Evolutionary conservation across 2,329 filamentous ascomycete species (phyloP).

Genomic region (Ophiostoma triangulosporum): DNA sequence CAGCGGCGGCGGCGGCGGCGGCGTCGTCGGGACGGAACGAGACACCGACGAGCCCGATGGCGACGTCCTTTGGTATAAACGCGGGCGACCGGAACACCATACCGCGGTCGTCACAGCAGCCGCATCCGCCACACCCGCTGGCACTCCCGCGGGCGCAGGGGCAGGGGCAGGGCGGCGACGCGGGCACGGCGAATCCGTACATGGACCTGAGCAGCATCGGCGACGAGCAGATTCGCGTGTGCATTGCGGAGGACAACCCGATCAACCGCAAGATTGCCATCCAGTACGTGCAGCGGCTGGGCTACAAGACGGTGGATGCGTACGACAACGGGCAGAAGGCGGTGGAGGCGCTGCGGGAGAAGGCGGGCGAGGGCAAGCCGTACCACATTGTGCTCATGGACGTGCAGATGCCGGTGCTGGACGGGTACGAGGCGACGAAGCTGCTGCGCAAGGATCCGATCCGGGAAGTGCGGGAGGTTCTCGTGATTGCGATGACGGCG

Average conservation of each 20-base stretch:
- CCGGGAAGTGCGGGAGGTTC: conserved; percentile 61
- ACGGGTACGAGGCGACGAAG: conserved; percentile 84
- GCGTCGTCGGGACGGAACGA: conserved; percentile 3
- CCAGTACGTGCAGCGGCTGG: conserved; percentile 74
- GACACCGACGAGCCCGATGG: conserved; percentile 1
- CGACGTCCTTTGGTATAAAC: conserved; percentile 21
- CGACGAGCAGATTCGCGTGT: conserved; percentile 68
- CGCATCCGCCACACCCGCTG: conserved; percentile 8
- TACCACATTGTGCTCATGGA: conserved; percentile 94
- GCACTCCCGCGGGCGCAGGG: conserved; percentile 9
- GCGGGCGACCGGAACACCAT: not conserved
- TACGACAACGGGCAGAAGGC: conserved; percentile 84
- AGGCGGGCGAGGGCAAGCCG: conserved; percentile 55
- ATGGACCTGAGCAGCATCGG: conserved; percentile 60
- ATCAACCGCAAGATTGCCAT: conserved; percentile 94
- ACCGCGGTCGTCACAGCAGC: not conserved
- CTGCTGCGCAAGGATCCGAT: conserved; percentile 65
- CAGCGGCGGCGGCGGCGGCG: conserved; percentile 5
- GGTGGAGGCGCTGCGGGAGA: conserved; percentile 67
- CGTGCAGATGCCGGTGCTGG: conserved; percentile 87
- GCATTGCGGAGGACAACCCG: conserved; percentile 87
- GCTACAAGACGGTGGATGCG: conserved; percentile 68
- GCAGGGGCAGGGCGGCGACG: conserved; percentile 6
- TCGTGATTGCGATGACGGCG: conserved; percentile 97
- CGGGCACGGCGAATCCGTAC: conserved; percentile 26